Conservation (phyloP, 23 red algal genomes). For the Chondrus crispus region DNA sequence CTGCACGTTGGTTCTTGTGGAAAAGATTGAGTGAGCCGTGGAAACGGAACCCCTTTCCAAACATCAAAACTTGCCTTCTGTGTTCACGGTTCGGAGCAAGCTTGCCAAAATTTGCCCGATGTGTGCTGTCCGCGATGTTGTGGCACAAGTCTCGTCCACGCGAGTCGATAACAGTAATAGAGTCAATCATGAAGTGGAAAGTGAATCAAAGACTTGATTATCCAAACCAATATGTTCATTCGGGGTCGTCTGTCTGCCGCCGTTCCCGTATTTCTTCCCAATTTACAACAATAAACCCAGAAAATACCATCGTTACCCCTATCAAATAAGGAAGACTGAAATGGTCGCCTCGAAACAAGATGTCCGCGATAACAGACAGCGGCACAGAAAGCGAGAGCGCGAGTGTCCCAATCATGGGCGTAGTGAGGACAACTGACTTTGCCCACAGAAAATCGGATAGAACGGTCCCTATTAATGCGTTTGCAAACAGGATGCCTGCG, state of each 20-base stretch:
- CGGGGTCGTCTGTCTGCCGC: not conserved
- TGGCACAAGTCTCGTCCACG: too few relatives aligned
- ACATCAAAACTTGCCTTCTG: too few relatives aligned
- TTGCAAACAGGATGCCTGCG: conserved; percentile 47
- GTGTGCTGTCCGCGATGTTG: too few relatives aligned
- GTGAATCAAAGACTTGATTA: too few relatives aligned
- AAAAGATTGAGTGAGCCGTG: too few relatives aligned
- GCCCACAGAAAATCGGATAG: conserved; percentile 97
- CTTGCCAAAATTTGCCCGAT: too few relatives aligned
- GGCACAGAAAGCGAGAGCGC: conserved; percentile 79
- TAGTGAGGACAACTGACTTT: conserved; percentile 68
- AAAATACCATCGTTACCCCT: conserved; percentile 57
- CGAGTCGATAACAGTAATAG: too few relatives aligned
- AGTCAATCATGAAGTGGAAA: too few relatives aligned
- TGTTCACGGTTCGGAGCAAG: too few relatives aligned
- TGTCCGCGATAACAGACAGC: conserved; percentile 67
- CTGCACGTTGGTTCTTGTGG: too few relatives aligned
- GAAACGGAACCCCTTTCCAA: too few relatives aligned
- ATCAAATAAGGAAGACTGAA: conserved; percentile 30
- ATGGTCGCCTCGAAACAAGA: not conserved
- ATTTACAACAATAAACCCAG: conserved; percentile 71
- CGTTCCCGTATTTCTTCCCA: conserved; percentile 1
- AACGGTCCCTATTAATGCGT: conserved; percentile 85
- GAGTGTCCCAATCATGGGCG: conserved; percentile 84
- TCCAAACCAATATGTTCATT: too few relatives aligned